Base-by-base conservation (phyloP, 352 stramenopile species). In the Pythium biforme region DNA sequence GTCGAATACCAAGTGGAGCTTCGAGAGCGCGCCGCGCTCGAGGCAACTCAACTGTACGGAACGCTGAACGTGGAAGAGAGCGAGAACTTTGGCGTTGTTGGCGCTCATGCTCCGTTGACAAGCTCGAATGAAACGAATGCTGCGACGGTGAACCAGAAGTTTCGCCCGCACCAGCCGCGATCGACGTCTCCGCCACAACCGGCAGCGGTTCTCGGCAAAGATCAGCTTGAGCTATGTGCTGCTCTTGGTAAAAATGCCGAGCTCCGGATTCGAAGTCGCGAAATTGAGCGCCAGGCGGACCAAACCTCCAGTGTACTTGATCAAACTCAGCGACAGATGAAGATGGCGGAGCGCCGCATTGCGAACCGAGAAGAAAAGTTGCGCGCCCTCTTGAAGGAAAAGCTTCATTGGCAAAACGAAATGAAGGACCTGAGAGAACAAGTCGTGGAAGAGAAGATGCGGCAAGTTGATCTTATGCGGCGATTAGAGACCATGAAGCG, bases 391-490 rank as follows among this genome's bases (percentile, higher is more conserved):
- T 59, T 90, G 1, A 86, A 89, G 41, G 81, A 90, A 47, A 90
- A 90, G 41, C 62, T 90, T n/a, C 72, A 77, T 25, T 86, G 75
- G 76, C 75, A 89, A 41, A 84, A 81, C 20, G 80, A 88, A 45
- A 59, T 89, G 25, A 85, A 88, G 48, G 73, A 78, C 19, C 69
- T 79, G 40, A 70, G 78, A 6, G 75, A 78, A 14, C 76, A 89
- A 40, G 75, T 89, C 0, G 73, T 86, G 22, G 80, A 89, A 50
- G 78, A 88, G 50, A 91, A 91, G 49, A 88, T 89, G 79, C 75
- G 74, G 0, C 82, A 89, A 37, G 78, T 89, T 8, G 80, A 86
- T 40, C 52, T 89, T 4, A 79, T 85, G 45, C 76, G 80, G 8
- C 75, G 78, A 4, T 69, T 89, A 8, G 78, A 91, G 56, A 67